Percentiles rank a stretch among this genome's conserved stretches.
phyloP scores from a whole-genome alignment of 1,284 basidiomycete species.

The Heterobasidion occidentale region DNA sequence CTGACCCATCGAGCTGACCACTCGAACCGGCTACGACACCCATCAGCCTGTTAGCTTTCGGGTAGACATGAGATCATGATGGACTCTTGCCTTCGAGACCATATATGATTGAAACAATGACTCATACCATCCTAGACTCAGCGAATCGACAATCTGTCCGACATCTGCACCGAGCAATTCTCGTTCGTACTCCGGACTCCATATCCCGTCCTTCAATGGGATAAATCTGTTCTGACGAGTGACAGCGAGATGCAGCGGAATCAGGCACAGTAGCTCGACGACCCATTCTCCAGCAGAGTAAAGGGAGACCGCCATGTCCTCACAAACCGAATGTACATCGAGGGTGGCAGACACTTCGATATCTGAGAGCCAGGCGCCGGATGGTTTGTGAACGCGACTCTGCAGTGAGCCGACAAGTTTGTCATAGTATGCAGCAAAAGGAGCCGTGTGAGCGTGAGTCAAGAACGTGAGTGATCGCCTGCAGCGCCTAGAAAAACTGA shows the following conservation, averaged over 20 bases:
- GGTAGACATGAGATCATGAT: no score
- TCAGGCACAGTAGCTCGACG: slow-evolving; percentile 51
- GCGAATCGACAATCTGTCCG: slow-evolving; percentile 41
- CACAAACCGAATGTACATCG: neutral
- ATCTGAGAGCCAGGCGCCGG: no score
- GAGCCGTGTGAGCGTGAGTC: slow-evolving; percentile 27
- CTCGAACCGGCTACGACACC: slow-evolving; percentile 41
- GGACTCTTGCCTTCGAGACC: slow-evolving; percentile 37
- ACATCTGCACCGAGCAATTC: slow-evolving; percentile 51
- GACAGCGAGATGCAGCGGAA: slow-evolving; percentile 56
- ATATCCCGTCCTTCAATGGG: slow-evolving; percentile 51
- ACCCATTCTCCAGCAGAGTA: slow-evolving; percentile 55
- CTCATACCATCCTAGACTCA: slow-evolving; percentile 63
- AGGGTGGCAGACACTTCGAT: neutral
- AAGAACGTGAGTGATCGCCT: slow-evolving; percentile 33
- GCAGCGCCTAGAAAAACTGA: slow-evolving; percentile 25
- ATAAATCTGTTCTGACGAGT: slow-evolving; percentile 51
- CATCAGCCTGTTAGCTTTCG: neutral
- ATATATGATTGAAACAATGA: slow-evolving; percentile 56
- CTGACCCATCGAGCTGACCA: slow-evolving; percentile 55
- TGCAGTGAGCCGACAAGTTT: no score
- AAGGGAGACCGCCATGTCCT: neutral
- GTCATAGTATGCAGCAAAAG: slow-evolving; percentile 32
- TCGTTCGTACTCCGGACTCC: slow-evolving; percentile 39
- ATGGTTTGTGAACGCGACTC: no score